Base-by-base conservation (phyloP, 768 basidiomycete species). In the Butyriboletus loyo region DNA sequence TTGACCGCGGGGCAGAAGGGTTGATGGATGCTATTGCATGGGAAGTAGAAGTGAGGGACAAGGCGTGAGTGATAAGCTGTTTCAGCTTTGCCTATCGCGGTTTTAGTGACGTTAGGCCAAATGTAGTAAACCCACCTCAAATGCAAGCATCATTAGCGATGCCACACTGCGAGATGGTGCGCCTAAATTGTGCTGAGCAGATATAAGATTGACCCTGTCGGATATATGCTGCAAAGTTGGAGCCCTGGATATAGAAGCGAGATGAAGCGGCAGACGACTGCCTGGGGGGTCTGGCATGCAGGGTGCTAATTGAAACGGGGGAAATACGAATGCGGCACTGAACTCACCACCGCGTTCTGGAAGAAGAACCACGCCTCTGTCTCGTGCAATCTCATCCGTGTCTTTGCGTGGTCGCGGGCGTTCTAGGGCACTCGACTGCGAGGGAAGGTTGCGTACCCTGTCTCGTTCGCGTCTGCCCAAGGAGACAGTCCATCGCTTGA, bases 151-250 rank as follows among this genome's bases (percentile, higher is more conserved):
- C 77, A 91, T 80, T 3, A 92, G 74, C 3, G 83, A 75, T 13
- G 87, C 75, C 7, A 88, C 89, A 7, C 75, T 69, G 42, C 83
- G 82, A 5, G 80, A 75, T 0, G 89, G 87, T 17, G 77, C 68
- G 3, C 73, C 73, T 2, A 91, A 69, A 58, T 84, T 84, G 59
- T 90, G 83, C 61, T 92, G 89, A 1, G 87, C 86, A 36, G 84
- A 88, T 55, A 90, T 86, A 31, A 92, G 81, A 61, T 89, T 89
- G 54, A 91, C 82, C 50, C 89, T 79, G 58, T 92, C 89, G 7
- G 82, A 78, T 38, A 92, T 82, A 55, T 91, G 88, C 62, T 89
- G 86, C 21, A 86, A 62, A 2, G 86, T 88, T 5, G 87, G 86
- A 6, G 83, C 85, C 49, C 83, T 82, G 5, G 86, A 86, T 52